These are phyloP conservation scores for Fusarium veterinarium DNA, from an alignment of 2,329 filamentous ascomycete species.

Conservation along the genomic window DNA sequence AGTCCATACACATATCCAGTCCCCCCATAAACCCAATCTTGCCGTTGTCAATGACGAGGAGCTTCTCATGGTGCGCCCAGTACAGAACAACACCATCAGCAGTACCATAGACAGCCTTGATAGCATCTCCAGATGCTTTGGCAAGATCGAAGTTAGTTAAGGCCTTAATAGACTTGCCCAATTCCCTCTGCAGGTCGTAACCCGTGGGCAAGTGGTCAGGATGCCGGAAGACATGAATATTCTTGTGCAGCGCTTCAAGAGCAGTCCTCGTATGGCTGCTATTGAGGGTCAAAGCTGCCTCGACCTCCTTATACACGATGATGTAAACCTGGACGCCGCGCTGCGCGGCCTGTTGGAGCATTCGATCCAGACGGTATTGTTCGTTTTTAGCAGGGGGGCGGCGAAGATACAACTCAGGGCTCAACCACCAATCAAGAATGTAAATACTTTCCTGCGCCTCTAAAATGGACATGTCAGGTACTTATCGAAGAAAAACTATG, in stretches of 20 bases:
- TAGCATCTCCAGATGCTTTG: slow-evolving; percentile 75
- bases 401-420: slow-evolving; percentile 87
- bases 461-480: slow-evolving; percentile 39
- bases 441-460: slow-evolving; percentile 81
- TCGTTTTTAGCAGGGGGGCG: slow-evolving; percentile 85
- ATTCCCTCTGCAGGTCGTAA: slow-evolving; percentile 73
- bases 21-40: slow-evolving; percentile 89
- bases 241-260: slow-evolving; percentile 14
- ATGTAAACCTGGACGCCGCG: slow-evolving; percentile 86
- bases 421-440: slow-evolving; percentile 93
- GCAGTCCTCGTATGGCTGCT: slow-evolving; percentile 45
- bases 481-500: not conserved
- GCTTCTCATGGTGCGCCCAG: slow-evolving; percentile 95
- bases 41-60: slow-evolving; percentile 81
- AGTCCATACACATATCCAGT: slow-evolving; percentile 76
- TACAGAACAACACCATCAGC: slow-evolving; percentile 85
- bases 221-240: slow-evolving; percentile 80
- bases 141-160: slow-evolving; percentile 66
- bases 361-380: slow-evolving; percentile 83
- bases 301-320: slow-evolving; percentile 93
- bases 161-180: slow-evolving; percentile 70
- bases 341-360: slow-evolving; percentile 84
- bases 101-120: slow-evolving; percentile 85
- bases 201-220: slow-evolving; percentile 86
- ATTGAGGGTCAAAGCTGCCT: slow-evolving; percentile 76